Conservation (phyloP, 768 basidiomycete species). For the Cyathus striatus region DNA sequence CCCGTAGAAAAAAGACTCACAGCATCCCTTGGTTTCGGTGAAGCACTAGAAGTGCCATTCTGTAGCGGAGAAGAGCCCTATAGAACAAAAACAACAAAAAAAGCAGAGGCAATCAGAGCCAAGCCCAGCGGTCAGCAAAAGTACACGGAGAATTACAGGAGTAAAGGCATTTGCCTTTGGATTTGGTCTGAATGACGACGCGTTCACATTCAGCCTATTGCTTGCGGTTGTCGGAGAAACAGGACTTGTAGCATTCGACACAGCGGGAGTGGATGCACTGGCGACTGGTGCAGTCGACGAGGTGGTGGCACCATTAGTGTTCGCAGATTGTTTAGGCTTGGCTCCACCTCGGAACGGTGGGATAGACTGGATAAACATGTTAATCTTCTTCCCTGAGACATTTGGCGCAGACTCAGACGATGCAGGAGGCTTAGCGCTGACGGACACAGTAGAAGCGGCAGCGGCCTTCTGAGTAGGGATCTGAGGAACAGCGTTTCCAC, state of each 20-base stretch:
- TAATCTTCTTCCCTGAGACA: constrained; percentile 43
- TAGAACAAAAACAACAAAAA: constrained; percentile 10
- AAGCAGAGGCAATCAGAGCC: constrained; percentile 7
- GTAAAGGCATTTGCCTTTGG: constrained; percentile 41
- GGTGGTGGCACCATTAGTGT: constrained; percentile 22
- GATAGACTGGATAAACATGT: constrained; percentile 84
- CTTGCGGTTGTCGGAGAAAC: constrained; percentile 48
- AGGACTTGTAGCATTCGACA: constrained; percentile 13
- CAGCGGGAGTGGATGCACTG: constrained; percentile 10
- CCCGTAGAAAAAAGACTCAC: constrained; percentile 20
- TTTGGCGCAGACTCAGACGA: constrained; percentile 18
- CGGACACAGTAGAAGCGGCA: constrained; percentile 17
- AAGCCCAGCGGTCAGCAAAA: constrained; percentile 12
- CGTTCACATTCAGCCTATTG: constrained; percentile 76
- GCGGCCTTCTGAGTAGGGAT: not conserved
- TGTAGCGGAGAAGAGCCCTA: constrained; percentile 44
- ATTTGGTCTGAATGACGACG: constrained; percentile 88
- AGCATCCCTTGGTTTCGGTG: constrained; percentile 53
- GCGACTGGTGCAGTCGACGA: constrained; percentile 20
- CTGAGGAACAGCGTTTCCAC: not conserved
- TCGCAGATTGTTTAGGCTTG: constrained; percentile 11
- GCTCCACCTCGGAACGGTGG: constrained; percentile 78
- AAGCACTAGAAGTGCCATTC: constrained; percentile 40
- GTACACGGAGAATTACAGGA: not conserved
- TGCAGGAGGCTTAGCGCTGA: constrained; percentile 16